phyloP scores from a whole-genome alignment of 2,329 filamentous ascomycete species.

The Elsinoe batatas region DNA sequence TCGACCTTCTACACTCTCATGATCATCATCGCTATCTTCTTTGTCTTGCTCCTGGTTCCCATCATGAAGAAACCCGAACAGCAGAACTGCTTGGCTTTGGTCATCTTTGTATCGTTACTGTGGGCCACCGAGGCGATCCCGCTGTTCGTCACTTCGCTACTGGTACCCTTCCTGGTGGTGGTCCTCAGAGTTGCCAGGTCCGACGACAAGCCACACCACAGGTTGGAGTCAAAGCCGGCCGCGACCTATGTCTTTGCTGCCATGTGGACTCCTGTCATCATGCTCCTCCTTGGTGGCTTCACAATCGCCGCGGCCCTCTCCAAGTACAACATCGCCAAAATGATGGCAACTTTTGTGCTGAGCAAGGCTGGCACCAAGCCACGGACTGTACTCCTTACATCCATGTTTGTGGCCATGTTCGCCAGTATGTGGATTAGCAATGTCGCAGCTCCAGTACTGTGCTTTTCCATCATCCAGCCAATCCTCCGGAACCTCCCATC shows the following conservation, averaged over 20 bases:
- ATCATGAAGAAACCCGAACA: slow-evolving; percentile 83
- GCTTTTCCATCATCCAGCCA: slow-evolving; percentile 92
- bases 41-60: slow-evolving; percentile 61
- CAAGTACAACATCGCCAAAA: slow-evolving; percentile 96
- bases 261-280: slow-evolving; percentile 99
- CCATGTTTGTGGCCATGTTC: slow-evolving; percentile 97
- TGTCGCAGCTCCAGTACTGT: slow-evolving; percentile 90
- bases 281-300: slow-evolving; percentile 92
- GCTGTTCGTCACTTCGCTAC: slow-evolving; percentile 87
- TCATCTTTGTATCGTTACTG: slow-evolving; percentile 84
- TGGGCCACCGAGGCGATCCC: slow-evolving; percentile 99
- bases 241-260: slow-evolving; percentile 79
- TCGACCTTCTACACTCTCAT: slow-evolving; percentile 70
- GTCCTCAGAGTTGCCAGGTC: slow-evolving; percentile 73
- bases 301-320: slow-evolving; percentile 90
- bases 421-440: slow-evolving; percentile 99
- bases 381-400: slow-evolving; percentile 80
- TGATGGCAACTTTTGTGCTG: slow-evolving; percentile 89
- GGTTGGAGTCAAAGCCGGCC: slow-evolving; percentile 70
- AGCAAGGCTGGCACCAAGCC: slow-evolving; percentile 93
- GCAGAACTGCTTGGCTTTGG: slow-evolving; percentile 88
- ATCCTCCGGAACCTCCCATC: slow-evolving; percentile 86
- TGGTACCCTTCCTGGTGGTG: slow-evolving; percentile 89
- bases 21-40: slow-evolving; percentile 61
- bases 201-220: slow-evolving; percentile 57